These are phyloP conservation scores for Anthracocystis walkeri DNA, from an alignment of 1,284 basidiomycete species.

Conservation along the genomic window DNA sequence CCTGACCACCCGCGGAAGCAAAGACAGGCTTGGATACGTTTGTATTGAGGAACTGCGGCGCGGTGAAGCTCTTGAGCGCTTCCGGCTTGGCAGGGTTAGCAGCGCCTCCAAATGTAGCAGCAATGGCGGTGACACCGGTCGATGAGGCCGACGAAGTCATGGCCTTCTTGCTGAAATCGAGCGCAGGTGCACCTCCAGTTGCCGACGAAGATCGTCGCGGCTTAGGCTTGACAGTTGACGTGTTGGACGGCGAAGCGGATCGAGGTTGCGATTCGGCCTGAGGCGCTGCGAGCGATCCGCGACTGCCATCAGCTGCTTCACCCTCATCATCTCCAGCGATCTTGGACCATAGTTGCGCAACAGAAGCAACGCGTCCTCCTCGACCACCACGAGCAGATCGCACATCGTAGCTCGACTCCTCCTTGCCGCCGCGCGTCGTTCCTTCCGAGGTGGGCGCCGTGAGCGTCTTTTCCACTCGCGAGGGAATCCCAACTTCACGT, in stretches of 20 bases:
- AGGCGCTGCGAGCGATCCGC: conserved; percentile 19
- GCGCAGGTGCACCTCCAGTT: conserved; percentile 48
- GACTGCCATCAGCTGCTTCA: conserved; percentile 1
- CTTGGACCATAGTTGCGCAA: conserved; percentile 78
- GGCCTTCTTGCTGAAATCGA: conserved; percentile 58
- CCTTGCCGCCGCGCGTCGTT: conserved; percentile 10
- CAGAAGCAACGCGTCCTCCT: conserved; percentile 80
- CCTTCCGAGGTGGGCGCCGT: conserved; percentile 16
- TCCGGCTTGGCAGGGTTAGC: conserved; percentile 25
- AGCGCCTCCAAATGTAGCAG: conserved; percentile 27
- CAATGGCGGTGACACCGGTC: conserved; percentile 30
- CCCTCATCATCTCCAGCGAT: conserved; percentile 54
- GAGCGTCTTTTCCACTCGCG: conserved; percentile 42
- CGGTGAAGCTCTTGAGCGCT: conserved; percentile 39
- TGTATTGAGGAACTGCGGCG: conserved; percentile 58
- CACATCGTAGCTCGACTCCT: conserved; percentile 74
- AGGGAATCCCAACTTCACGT: conserved; percentile 38
- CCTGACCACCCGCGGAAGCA: conserved; percentile 16
- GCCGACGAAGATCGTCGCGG: conserved; percentile 40
- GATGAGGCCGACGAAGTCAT: conserved; percentile 21
- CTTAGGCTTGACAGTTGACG: conserved; percentile 55
- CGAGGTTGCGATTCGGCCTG: conserved; percentile 13
- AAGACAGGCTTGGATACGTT: conserved; percentile 44
- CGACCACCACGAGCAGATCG: conserved; percentile 81
- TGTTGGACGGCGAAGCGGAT: conserved; percentile 35